phyloP scores from a whole-genome alignment of 495 filamentous ascomycete species.

The Parathielavia appendiculata region DNA sequence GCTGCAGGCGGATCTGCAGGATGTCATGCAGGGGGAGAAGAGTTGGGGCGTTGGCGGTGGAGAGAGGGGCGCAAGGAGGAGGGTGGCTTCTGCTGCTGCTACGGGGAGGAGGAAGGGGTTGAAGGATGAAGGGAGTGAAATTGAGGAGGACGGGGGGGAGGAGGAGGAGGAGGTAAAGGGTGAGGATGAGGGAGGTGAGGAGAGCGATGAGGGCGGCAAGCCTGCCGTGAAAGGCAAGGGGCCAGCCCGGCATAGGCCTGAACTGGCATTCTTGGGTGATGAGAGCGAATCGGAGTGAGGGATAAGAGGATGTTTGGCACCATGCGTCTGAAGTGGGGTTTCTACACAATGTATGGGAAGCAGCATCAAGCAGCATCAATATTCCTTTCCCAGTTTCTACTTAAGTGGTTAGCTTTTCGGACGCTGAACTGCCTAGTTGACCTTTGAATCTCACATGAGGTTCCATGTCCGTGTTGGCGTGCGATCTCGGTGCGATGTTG shows the following conservation, averaged over 20 bases:
- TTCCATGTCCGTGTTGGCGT: background rate
- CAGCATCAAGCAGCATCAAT: no score
- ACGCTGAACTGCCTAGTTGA: no score
- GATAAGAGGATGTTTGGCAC: background rate
- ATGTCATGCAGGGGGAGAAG: slow-evolving; percentile 70
- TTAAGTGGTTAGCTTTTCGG: no score
- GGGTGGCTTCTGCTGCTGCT: slow-evolving; percentile 23
- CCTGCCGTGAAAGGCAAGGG: slow-evolving; percentile 17
- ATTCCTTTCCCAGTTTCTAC: no score
- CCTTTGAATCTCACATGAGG: no score
- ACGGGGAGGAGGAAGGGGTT: slow-evolving; percentile 21
- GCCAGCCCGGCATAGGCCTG: slow-evolving; percentile 37
- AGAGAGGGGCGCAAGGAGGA: slow-evolving; percentile 38
- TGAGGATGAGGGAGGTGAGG: slow-evolving; percentile 31
- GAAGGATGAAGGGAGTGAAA: slow-evolving; percentile 42
- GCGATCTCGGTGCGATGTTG: background rate
- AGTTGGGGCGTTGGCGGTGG: slow-evolving; percentile 60
- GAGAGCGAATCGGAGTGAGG: slow-evolving; percentile 45
- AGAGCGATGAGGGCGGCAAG: slow-evolving; percentile 23
- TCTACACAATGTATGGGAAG: no score
- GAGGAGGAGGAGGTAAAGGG: slow-evolving; percentile 30
- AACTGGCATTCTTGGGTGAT: slow-evolving; percentile 42
- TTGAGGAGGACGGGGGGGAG: slow-evolving; percentile 23
- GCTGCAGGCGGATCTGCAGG: slow-evolving; percentile 72
- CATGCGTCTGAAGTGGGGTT: no score